Base-by-base conservation (phyloP, 306 rosid species). In the Comarum palustre region DNA sequence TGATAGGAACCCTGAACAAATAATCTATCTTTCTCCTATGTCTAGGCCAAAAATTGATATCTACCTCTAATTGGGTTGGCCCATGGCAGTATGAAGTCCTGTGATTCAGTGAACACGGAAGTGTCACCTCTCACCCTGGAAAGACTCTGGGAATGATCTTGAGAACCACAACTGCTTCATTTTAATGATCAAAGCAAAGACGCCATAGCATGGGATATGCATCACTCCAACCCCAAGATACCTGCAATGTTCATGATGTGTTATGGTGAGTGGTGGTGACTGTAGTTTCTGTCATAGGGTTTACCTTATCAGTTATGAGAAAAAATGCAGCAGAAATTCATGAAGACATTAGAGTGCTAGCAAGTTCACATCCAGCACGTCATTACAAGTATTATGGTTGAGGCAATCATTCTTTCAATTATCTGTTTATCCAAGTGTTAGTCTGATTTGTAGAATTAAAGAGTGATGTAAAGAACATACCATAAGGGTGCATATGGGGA, bases 401-500 rank as follows among this genome's bases (percentile, higher is more conserved):
- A 52, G 38, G 64, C n/a, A 20, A n/a, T 58, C 36, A 27, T 4
- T 4, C 59, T 2, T 52, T 52, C 27, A 52, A 3, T n/a, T 2
- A 66, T 66, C 13, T 8, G 14, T 52, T 51, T 51, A 22, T 52
- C 29, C 1, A 51, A 20, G 59, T 0, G 59, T 52, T 1, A 0
- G 20, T 48, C 17, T 1, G 10, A 52, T 52, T 52, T 47, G 20
- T 24, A 38, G 29, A 64, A 36, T n/a, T 66, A 24, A 5, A 2
- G 20, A 46, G 0, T 25, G 24, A 68, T 25, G 8, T 58, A 29
- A 69, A 41, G 25, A 64, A 72, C 91, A 43, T 88, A 95, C 97
- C 97, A 91, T 69, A 91, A 66, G 68, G 99, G 97, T 27, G 99
- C 95, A 71, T 70, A 87, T 9, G 86, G 78, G 68, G 91, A 86